Conservation (phyloP, 2,329 filamentous ascomycete species). For the Aspergillus sp. region DNA sequence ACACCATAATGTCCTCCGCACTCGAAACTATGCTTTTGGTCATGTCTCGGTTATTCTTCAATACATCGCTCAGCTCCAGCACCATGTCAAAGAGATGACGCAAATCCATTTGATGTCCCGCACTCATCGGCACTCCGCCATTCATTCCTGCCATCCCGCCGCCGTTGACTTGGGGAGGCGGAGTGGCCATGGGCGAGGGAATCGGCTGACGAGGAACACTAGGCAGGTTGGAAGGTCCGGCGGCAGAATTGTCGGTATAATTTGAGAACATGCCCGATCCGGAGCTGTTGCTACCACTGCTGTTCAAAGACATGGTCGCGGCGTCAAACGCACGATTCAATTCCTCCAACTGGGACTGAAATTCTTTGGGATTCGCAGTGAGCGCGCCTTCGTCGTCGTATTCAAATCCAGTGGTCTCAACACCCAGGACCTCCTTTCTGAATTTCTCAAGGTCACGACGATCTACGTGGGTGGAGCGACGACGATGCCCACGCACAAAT, state of each 20-base stretch:
- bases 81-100: slow-evolving; percentile 53
- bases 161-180: slow-evolving; percentile 35
- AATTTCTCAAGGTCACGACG: slow-evolving; percentile 40
- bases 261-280: slow-evolving; percentile 32
- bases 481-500: slow-evolving; percentile 40
- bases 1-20: slow-evolving; percentile 50
- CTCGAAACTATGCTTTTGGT: slow-evolving; percentile 50
- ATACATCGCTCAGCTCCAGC: slow-evolving; percentile 48
- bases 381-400: slow-evolving; percentile 31
- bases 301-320: slow-evolving; percentile 39
- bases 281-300: slow-evolving; percentile 25
- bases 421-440: slow-evolving; percentile 35
- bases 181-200: slow-evolving; percentile 32
- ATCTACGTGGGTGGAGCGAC: slow-evolving; percentile 43
- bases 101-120: slow-evolving; percentile 53
- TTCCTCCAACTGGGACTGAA: slow-evolving; percentile 32
- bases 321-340: slow-evolving; percentile 37
- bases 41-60: slow-evolving; percentile 51
- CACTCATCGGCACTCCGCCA: slow-evolving; percentile 43
- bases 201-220: slow-evolving; percentile 36
- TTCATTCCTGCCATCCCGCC: slow-evolving; percentile 39
- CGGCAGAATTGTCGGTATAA: slow-evolving; percentile 31
- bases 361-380: slow-evolving; percentile 20
- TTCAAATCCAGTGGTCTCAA: slow-evolving; percentile 29
- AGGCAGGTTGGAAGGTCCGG: slow-evolving; percentile 30